Conservation (phyloP, 2,329 filamentous ascomycete species). For the Botrytis squamosa region DNA sequence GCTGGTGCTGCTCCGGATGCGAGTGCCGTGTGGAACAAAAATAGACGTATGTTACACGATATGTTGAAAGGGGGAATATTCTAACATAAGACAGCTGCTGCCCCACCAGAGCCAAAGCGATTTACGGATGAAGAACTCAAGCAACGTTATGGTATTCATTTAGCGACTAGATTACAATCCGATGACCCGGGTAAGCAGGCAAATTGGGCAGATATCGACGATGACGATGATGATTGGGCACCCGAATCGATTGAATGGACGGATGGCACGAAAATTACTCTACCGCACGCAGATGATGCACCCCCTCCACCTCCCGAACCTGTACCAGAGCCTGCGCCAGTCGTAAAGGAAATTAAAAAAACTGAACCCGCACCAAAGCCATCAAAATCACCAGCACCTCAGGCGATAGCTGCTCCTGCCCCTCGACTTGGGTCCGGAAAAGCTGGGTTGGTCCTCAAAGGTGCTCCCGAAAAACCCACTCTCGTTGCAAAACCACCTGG, state of each 20-base stretch:
- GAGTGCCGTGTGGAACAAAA: slow-evolving; percentile 85
- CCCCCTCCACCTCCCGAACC: slow-evolving; percentile 34
- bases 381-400: slow-evolving; percentile 36
- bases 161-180: slow-evolving; percentile 74
- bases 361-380: slow-evolving; percentile 32
- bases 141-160: slow-evolving; percentile 82
- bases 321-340: slow-evolving; percentile 32
- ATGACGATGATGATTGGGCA: slow-evolving; percentile 84
- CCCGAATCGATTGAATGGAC: slow-evolving; percentile 85
- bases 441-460: slow-evolving; percentile 61
- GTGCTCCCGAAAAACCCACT: slow-evolving; percentile 67
- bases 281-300: slow-evolving; percentile 61
- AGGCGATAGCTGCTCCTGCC: slow-evolving; percentile 35
- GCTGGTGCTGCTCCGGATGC: slow-evolving; percentile 63
- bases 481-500: slow-evolving; percentile 70
- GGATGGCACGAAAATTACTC: slow-evolving; percentile 79
- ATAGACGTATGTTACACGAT: slow-evolving; percentile 62
- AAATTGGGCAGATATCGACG: slow-evolving; percentile 88
- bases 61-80: slow-evolving; percentile 15
- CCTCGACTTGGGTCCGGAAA: slow-evolving; percentile 45
- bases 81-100: slow-evolving; percentile 49
- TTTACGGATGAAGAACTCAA: slow-evolving; percentile 82
- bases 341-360: slow-evolving; percentile 30
- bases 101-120: slow-evolving; percentile 72
- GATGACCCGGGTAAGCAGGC: slow-evolving; percentile 73